A percentile compares a stretch with the other conserved stretches of the same genome.
These are phyloP conservation scores for Ambrosia artemisiifolia DNA, from an alignment of 129 eudicot genomes.

Conservation along the genomic window DNA sequence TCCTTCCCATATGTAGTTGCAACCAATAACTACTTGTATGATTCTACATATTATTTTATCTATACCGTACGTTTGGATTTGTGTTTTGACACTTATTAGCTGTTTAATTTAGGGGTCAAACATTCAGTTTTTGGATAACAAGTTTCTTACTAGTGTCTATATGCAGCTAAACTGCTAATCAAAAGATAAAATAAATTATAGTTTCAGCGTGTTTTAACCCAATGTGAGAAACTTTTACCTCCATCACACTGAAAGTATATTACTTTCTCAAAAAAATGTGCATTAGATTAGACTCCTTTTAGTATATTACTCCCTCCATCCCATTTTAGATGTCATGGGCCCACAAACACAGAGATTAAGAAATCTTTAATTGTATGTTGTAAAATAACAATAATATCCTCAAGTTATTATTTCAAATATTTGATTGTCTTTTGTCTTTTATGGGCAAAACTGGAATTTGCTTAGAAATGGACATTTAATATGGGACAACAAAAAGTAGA, in stretches of 20 bases:
- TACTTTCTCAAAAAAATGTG: neutral
- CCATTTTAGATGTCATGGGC: too few species aligned
- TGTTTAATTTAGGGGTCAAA: neutral
- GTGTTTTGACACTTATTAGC: neutral
- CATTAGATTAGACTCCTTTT: neutral
- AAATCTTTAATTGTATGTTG: too few species aligned
- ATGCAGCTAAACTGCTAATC: neutral
- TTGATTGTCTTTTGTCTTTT: too few species aligned
- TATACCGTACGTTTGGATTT: neutral
- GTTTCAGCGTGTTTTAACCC: neutral
- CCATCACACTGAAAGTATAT: neutral
- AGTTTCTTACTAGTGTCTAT: neutral
- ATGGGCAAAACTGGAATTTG: too few species aligned
- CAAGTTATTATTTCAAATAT: too few species aligned
- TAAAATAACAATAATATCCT: too few species aligned
- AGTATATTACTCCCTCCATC: too few species aligned
- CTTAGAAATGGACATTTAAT: too few species aligned
- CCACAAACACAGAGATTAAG: too few species aligned
- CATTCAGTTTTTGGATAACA: neutral
- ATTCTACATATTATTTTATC: neutral
- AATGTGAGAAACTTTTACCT: neutral
- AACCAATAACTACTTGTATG: conserved; percentile 4
- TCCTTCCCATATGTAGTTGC: neutral
- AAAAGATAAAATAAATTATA: neutral
- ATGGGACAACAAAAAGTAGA: too few species aligned